These are phyloP conservation scores for Aspergillus chevalieri DNA, from an alignment of 2,329 filamentous ascomycete genomes.

Conservation along the genomic window DNA sequence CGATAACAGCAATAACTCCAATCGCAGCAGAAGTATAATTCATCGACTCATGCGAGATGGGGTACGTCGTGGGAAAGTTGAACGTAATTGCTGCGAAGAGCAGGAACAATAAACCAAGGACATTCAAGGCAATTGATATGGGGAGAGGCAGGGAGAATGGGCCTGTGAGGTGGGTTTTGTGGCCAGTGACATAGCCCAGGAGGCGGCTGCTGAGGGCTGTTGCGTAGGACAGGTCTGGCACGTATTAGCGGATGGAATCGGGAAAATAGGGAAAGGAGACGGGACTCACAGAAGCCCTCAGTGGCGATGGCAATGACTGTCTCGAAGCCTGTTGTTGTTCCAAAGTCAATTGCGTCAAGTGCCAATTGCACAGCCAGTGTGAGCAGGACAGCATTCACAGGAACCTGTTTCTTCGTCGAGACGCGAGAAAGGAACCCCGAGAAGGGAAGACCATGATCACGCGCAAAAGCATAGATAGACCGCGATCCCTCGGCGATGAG, in stretches of 20 bases:
- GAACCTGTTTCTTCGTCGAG: conserved; percentile 41
- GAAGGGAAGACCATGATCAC: conserved; percentile 30
- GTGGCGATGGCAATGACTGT: conserved; percentile 54
- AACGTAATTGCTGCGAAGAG: conserved; percentile 52
- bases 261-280: not conserved
- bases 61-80: conserved; percentile 48
- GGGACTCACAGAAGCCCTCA: conserved; percentile 48
- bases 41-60: conserved; percentile 52
- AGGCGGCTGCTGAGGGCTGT: conserved; percentile 50
- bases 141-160: conserved; percentile 39
- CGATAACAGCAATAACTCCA: conserved; percentile 49
- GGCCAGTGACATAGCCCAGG: conserved; percentile 40
- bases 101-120: conserved; percentile 47
- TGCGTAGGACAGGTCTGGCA: conserved; percentile 50
- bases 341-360: conserved; percentile 52
- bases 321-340: conserved; percentile 50
- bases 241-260: not conserved
- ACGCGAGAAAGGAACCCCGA: conserved; percentile 43
- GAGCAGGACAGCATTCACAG: conserved; percentile 46
- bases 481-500: conserved; percentile 41
- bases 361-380: conserved; percentile 46
- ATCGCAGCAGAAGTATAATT: conserved; percentile 55
- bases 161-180: conserved; percentile 31
- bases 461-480: conserved; percentile 32
- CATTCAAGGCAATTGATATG: conserved; percentile 43